phyloP scores from a whole-genome alignment of 129 eudicot genomes.

The Chrysanthemum makinoi region DNA sequence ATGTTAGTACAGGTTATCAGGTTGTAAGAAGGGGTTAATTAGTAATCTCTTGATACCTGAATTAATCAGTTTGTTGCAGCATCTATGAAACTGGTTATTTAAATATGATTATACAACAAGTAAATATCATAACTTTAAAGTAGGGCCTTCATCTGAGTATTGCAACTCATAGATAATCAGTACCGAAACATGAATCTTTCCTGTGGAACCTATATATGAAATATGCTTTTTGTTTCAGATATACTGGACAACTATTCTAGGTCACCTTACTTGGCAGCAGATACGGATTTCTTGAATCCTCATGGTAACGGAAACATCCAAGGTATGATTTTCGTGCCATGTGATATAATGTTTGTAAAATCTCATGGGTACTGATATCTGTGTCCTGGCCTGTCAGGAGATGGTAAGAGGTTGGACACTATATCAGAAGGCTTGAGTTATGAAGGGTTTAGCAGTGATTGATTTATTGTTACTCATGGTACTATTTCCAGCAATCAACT shows the following conservation, averaged over 20 bases:
- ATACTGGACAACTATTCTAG: slow-evolving; percentile 55
- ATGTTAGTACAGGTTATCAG: too few species aligned
- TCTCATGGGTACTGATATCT: slow-evolving; percentile 26
- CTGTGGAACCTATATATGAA: background rate
- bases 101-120: too few species aligned
- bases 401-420: slow-evolving; percentile 45
- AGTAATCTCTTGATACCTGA: too few species aligned
- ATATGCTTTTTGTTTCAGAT: slow-evolving; percentile 36
- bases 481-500: slow-evolving; percentile 16
- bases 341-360: background rate
- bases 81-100: too few species aligned
- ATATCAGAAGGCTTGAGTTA: slow-evolving; percentile 67
- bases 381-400: slow-evolving; percentile 43
- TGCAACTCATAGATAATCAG: too few species aligned
- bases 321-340: slow-evolving; percentile 37
- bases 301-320: slow-evolving; percentile 45
- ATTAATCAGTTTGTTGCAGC: too few species aligned
- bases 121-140: too few species aligned
- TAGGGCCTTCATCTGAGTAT: too few species aligned
- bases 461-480: slow-evolving; percentile 34
- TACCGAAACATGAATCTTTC: background rate
- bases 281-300: slow-evolving; percentile 52
- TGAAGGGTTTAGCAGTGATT: slow-evolving; percentile 67
- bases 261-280: slow-evolving; percentile 61
- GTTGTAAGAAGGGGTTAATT: too few species aligned